Base-by-base conservation (phyloP, 768 basidiomycete genomes). In the Baorangia bicolor region DNA sequence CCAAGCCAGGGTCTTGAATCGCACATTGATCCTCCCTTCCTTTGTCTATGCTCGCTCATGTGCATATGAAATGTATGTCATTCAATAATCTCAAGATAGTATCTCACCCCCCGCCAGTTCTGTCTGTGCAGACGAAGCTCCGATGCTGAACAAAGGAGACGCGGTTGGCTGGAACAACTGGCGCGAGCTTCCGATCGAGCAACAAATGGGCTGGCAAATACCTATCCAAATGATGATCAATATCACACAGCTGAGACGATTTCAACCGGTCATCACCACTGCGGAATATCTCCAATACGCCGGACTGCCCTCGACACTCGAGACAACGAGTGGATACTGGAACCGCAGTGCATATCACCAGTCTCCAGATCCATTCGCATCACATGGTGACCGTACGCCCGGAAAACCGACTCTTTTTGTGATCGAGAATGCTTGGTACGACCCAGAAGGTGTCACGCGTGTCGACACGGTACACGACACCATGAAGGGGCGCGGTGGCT, bases 31-130 rank as follows among this genome's bases (percentile, higher is more conserved):
- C 14, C 55, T 78, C 3, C 78, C 75, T 16, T 73, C 74, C 12
- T 74, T 73, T 56, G 70, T 78, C 48, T 78, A 78, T 46, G 75
- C 77, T n/a, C 69, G 77, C 27, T 68, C 72, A 1, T 78, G 78
- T 57, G 74, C 73, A 57, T 78, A 72, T 51, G 67, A 69, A 43
- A 69, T 70, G 74, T 73, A 55, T 33, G 75, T 61, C 11, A 21
- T 43, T 25, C 8, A 23, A 20, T 38, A 14, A 18, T 34, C 18
- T 51, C 33, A 30, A 1, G 6, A 38, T 31, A n/a, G 21, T 20
- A 5, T 40, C 56, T 62, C 33, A 60, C 11, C 8, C 16, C 39
- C 25, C 9, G 12, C 33, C 41, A 70, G 73, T 47, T 43, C 57
- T 34, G 71, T 71, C 31, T 78, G 76, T 54, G 70, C 74, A 49